Evolutionary conservation across 768 basidiomycete species (phyloP).

Genomic region (Collybia mongolica): DNA sequence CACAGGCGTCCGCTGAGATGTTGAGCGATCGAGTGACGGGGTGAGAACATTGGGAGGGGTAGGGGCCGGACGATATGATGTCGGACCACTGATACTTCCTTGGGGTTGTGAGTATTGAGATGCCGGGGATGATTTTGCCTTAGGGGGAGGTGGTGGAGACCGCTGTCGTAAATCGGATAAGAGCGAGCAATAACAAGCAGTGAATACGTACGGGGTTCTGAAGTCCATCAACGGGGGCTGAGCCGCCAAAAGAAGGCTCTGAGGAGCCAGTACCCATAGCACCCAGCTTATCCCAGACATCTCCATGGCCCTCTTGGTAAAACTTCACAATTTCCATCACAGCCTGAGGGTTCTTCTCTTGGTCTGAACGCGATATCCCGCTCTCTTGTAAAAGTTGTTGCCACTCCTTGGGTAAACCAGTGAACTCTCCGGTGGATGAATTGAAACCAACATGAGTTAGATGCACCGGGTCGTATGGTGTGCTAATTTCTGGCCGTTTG

Average conservation of each 20-base stretch:
- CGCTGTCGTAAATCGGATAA: conserved; percentile 28
- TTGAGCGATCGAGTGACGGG: conserved; percentile 81
- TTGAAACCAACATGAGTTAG: conserved; percentile 99
- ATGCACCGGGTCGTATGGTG: conserved; percentile 98
- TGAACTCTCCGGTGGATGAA: conserved; percentile 97
- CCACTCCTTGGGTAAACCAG: conserved; percentile 98
- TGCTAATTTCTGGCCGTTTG: conserved; percentile 90
- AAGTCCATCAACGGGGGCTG: conserved; percentile 46
- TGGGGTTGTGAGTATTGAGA: conserved; percentile 25
- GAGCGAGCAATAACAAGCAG: conserved; percentile 11
- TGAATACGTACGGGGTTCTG: conserved; percentile 52
- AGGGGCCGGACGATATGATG: conserved; percentile 73
- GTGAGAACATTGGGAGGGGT: conserved; percentile 64
- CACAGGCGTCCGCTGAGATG: conserved; percentile 75
- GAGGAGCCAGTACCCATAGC: conserved; percentile 37
- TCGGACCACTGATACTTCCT: conserved; percentile 37
- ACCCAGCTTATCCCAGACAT: conserved; percentile 86
- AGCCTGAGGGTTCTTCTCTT: conserved; percentile 97
- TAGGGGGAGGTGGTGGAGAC: conserved; percentile 50
- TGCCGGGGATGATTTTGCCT: conserved; percentile 27
- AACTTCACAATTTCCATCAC: conserved; percentile 99
- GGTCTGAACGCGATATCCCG: conserved; percentile 90
- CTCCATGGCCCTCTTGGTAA: conserved; percentile 85
- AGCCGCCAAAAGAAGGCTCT: conserved; percentile 21
- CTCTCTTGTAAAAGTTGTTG: conserved; percentile 95